phyloP scores from a whole-genome alignment of 139 green algal species.

The Chlorella sp. region DNA sequence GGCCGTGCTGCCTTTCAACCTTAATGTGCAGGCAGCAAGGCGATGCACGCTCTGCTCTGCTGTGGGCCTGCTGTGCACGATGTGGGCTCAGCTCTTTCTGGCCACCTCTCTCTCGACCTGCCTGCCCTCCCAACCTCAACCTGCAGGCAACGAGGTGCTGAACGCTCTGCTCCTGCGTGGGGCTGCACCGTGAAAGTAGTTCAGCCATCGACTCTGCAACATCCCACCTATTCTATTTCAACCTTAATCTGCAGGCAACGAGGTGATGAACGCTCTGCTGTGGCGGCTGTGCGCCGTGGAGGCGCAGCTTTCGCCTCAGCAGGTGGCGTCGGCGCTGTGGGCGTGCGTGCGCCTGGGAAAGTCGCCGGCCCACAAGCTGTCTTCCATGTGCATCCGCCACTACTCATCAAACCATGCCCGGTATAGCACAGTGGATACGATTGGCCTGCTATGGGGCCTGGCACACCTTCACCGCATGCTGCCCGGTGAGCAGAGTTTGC shows the following conservation, averaged over 20 bases:
- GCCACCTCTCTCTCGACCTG: background rate
- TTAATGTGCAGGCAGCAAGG: too few species aligned
- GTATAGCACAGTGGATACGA: background rate
- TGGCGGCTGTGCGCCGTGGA: background rate
- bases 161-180: too few species aligned
- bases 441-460: constrained; percentile 21
- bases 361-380: background rate
- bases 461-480: constrained; percentile 5
- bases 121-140: background rate
- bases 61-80: background rate
- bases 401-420: background rate
- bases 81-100: background rate
- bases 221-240: too few species aligned
- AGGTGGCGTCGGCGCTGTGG: background rate
- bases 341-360: background rate
- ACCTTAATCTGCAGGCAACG: background rate
- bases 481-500: background rate
- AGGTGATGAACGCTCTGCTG: background rate
- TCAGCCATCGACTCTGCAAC: background rate
- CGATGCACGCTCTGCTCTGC: background rate
- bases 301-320: background rate
- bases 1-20: too few species aligned
- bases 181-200: background rate
- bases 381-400: background rate
- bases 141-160: background rate